Conservation (phyloP, 768 basidiomycete species). For the Chiua virens region DNA sequence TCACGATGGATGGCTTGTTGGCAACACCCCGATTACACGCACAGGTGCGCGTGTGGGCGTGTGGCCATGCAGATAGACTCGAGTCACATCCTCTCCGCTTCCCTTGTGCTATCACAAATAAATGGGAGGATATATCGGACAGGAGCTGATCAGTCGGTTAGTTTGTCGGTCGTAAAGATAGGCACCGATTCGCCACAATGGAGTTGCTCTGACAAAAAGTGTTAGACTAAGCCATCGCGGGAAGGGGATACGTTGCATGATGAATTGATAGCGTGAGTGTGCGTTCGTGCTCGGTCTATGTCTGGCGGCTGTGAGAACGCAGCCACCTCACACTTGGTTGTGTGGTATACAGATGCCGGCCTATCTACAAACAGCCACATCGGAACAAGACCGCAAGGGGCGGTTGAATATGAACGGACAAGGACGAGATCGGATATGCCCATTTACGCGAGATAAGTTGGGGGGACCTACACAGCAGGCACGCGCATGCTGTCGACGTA, state of each 20-base stretch:
- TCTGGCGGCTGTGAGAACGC: constrained; percentile 15
- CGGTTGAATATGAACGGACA: constrained; percentile 14
- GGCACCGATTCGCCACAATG: constrained; percentile 18
- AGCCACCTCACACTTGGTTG: constrained; percentile 1
- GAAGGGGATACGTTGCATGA: constrained; percentile 4
- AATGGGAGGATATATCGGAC: constrained; percentile 7
- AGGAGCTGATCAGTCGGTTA: constrained; percentile 21
- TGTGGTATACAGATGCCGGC: constrained; percentile 5
- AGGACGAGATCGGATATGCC: constrained; percentile 12
- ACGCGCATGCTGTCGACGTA: constrained; percentile 29
- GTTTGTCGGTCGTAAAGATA: constrained; percentile 18
- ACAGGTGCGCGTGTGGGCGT: not conserved
- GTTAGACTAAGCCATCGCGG: constrained; percentile 17
- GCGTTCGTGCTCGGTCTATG: not conserved
- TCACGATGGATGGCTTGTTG: constrained; percentile 6
- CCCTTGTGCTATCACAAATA: not conserved
- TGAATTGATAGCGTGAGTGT: constrained; percentile 14
- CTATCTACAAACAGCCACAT: constrained; percentile 1
- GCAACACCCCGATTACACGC: constrained; percentile 20
- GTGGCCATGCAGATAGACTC: not conserved
- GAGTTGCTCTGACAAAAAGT: constrained; percentile 9
- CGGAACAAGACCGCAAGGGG: constrained; percentile 3
- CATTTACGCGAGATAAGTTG: constrained; percentile 21
- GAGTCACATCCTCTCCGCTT: not conserved
- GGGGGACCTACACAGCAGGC: not conserved